Evolutionary conservation across 805 yeast genomes (phyloP).

Genomic region (Zygotorulaspora chibaensis): DNA sequence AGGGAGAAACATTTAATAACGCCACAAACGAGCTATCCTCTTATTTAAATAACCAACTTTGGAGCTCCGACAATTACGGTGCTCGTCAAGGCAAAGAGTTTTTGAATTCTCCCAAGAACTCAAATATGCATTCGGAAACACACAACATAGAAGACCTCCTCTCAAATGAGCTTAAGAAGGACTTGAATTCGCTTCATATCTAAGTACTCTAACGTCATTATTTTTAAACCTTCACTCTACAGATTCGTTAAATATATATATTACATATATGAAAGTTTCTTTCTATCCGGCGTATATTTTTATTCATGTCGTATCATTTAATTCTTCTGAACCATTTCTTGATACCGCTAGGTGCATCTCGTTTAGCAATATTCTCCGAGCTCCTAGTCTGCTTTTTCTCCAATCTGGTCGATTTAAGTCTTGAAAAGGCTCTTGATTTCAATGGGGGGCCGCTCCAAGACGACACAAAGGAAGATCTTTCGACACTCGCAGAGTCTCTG

Average conservation of each 20-base stretch:
- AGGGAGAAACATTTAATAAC: constrained; percentile 18
- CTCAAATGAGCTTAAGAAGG: background rate
- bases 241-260: background rate
- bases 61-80: constrained; percentile 17
- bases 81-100: background rate
- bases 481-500: background rate
- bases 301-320: background rate
- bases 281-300: too few species aligned
- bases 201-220: background rate
- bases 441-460: constrained; percentile 5
- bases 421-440: constrained; percentile 7
- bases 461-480: constrained; percentile 2
- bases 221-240: background rate
- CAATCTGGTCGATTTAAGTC: constrained; percentile 5
- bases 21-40: constrained; percentile 25
- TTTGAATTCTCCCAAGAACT: background rate
- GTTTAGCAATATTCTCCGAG: constrained; percentile 4
- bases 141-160: background rate
- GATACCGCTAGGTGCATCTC: background rate
- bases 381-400: constrained; percentile 1
- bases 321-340: constrained; percentile 9
- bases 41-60: constrained; percentile 22
- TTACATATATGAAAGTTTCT: background rate
- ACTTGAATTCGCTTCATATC: background rate
- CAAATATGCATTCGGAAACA: background rate